Percentiles rank a stretch among this genome's conserved stretches.
phyloP scores from a whole-genome alignment of 2,329 filamentous ascomycete species.

The Fusarium haematococcum region DNA sequence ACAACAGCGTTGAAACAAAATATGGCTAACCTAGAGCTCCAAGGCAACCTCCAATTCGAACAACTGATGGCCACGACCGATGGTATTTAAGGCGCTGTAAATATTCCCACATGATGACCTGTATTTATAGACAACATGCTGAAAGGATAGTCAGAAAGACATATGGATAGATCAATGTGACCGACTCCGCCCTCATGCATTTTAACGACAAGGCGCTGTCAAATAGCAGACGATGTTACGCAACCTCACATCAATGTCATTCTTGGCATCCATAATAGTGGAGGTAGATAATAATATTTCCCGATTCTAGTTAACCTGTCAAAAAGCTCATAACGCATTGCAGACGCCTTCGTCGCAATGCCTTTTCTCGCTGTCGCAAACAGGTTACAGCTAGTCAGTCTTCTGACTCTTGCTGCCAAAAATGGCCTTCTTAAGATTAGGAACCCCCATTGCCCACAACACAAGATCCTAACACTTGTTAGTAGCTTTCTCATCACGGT shows the following conservation, averaged over 20 bases:
- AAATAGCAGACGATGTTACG: not conserved
- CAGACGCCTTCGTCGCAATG: not conserved
- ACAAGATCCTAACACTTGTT: conserved; percentile 23
- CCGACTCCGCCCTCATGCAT: not conserved
- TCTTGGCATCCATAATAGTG: not conserved
- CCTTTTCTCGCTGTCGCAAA: not conserved
- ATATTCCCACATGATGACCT: not conserved
- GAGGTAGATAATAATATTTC: not conserved
- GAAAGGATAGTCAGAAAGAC: not conserved
- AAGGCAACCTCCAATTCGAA: not conserved
- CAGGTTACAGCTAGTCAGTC: not conserved
- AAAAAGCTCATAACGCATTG: not conserved
- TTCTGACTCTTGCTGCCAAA: not conserved
- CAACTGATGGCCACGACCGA: not conserved
- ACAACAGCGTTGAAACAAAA: not conserved
- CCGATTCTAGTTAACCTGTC: not conserved
- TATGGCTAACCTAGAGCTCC: not conserved
- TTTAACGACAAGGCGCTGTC: not conserved
- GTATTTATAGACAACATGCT: not conserved
- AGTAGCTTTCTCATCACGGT: not conserved
- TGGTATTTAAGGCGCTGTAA: not conserved
- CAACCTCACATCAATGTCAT: not conserved
- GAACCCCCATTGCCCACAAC: conserved; percentile 18
- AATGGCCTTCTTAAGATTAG: conserved; percentile 28
- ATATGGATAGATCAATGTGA: not conserved